Evolutionary conservation across 1,284 basidiomycete species (phyloP).

Genomic region (Ceratobasidium sp.): DNA sequence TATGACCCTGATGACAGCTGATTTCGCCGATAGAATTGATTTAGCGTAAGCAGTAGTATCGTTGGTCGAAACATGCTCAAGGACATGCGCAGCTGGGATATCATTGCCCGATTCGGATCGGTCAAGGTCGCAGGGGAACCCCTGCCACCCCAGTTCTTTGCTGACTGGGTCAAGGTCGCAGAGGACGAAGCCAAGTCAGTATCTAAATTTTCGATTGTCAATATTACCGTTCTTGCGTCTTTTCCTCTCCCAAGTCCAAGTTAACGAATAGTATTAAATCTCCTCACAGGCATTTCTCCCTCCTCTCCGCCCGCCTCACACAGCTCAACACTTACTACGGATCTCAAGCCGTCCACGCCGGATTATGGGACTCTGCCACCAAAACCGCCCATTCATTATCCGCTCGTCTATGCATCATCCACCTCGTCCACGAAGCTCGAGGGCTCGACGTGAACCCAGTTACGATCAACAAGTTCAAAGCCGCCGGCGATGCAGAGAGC

Average conservation of each 20-base stretch:
- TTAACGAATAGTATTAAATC: background rate
- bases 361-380: constrained; percentile 81
- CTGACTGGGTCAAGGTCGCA: constrained; percentile 80
- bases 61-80: background rate
- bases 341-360: constrained; percentile 73
- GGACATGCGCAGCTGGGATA: constrained; percentile 67
- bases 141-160: constrained; percentile 76
- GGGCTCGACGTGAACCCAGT: constrained; percentile 87
- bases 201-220: constrained; percentile 47
- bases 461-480: constrained; percentile 79
- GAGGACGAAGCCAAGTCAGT: constrained; percentile 81
- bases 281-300: constrained; percentile 59
- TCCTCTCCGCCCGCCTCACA: constrained; percentile 63
- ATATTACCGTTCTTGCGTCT: background rate
- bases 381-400: constrained; percentile 75
- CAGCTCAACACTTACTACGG: constrained; percentile 79
- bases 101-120: constrained; percentile 77
- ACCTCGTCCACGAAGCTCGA: constrained; percentile 87
- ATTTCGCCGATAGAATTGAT: constrained; percentile 62
- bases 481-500: constrained; percentile 72
- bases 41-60: constrained; percentile 61
- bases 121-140: constrained; percentile 51
- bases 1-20: background rate
- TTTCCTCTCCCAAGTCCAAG: background rate
- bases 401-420: constrained; percentile 83